Evolutionary conservation across 2,329 filamentous ascomycete species (phyloP), one percentile per base, ranked within the genome.

Genomic region (Venturia pyrina): DNA sequence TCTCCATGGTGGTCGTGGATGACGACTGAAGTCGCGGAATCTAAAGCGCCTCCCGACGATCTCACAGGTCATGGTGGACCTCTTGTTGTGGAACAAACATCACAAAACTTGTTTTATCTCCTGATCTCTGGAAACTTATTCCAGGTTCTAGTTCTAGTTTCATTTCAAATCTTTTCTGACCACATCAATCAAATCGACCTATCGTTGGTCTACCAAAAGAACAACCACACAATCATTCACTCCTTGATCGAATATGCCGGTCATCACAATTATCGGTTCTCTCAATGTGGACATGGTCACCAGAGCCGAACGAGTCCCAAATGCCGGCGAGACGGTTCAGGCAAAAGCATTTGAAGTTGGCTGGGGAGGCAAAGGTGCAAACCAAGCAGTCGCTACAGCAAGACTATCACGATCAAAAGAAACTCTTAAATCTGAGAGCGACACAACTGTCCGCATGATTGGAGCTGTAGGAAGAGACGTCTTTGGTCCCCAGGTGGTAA

Each of bases 201-300:
- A 4, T 10, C 17, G 11, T 53, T 13, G 21, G 11, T 21, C 28
- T 28, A 28, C n/a, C 5, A 8, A 44, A 44, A 44, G 15, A 19
- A 19, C 19, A 44, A 28, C 3, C 40, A 28, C 7, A 17, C 2
- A 62, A 41, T 44, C 37, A 44, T 13, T 28, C 24, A 28, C 11
- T 28, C 15, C 8, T 28, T 21, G 11, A 53, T 50, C 44, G 56
- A 62, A n/a, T 37, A 66, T 66, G 64, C 56, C 65, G 1, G 37
- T 21, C 32, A 95, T 98, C 75, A 88, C 89, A 69, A 85, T 97
- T 68, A 87, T 98, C 70, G 93, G 93, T 71, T 98, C 93, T 43
- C 87, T 99, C 68, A 98, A 98, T 79, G 90, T 91, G 75, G 93
- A 99, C 79, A 87, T 98, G 69, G 90, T 96, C 69, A 93, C 91